Base-by-base conservation (phyloP, 2,329 filamentous ascomycete genomes). In the Penicillium sp. region DNA sequence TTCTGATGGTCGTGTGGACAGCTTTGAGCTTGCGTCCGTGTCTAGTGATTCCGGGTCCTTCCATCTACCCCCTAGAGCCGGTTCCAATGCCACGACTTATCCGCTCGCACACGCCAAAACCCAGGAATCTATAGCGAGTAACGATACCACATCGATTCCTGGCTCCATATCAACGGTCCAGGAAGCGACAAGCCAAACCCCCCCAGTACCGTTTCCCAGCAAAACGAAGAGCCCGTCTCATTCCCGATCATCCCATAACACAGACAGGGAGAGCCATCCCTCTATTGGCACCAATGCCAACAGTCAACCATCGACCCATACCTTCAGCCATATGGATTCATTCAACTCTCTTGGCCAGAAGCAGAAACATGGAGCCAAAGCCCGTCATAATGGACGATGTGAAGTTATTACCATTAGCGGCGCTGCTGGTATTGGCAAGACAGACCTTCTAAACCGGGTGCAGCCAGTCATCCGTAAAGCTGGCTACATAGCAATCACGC, bases 401-500 rank as follows among this genome's bases (percentile, higher is more conserved):
- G 79, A 83, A 53, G 66, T 83, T 4, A 73, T 83, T 30, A 71
- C 74, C 11, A 73, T 83, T 28, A 73, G 67, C 36, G 80, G 79
- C 14, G 65, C 70, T 13, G 71, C 77, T 32, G 80, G 80, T 2
- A 68, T 78, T 21, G 80, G 80, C 11, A 83, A 83, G 55, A 78
- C 78, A 1, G 75, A 78, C 41, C 64, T 83, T 5, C 63, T 83
- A 11, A 78, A 79, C 48, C 75, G 74, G 40, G 70, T 81, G 7
- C 78, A 81, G 46, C 68, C 73, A 7, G 67, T 69, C 15, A 78
- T 79, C 26, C 73, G 80, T 20, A 75, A 72, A 48, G 63, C 75
- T 42, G 79, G 79, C 4, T 83, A 81, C 52, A 80, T 80, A 50
- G 77, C 78, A 1, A 73, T 74, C 32, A 74, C 78, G 17, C 79